These are phyloP conservation scores for Davidsoniella eucalypti DNA, from an alignment of 2,329 filamentous ascomycete species.

Conservation along the genomic window DNA sequence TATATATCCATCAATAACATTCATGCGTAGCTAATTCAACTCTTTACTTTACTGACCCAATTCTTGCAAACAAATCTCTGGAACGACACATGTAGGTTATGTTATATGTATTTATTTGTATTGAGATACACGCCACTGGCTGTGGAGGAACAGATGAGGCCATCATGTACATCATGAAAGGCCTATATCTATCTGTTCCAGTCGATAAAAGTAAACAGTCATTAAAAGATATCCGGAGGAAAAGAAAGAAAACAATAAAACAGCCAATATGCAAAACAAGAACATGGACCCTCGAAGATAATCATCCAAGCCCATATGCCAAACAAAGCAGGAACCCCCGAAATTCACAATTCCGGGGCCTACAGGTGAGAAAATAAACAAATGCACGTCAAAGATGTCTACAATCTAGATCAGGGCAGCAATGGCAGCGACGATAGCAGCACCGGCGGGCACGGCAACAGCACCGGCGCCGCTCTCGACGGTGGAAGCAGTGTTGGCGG, in stretches of 20 bases:
- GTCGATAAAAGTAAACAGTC: too few relatives aligned
- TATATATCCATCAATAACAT: background rate
- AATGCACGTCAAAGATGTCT: background rate
- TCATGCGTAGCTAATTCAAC: background rate
- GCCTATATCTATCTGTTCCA: too few relatives aligned
- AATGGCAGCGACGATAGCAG: slow-evolving; percentile 24
- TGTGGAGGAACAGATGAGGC: too few relatives aligned
- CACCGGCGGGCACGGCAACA: slow-evolving; percentile 21
- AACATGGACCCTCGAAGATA: background rate
- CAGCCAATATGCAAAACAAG: background rate
- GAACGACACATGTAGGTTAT: too few relatives aligned
- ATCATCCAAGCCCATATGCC: background rate
- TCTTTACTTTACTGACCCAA: too few relatives aligned
- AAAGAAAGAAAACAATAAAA: background rate
- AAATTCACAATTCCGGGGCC: background rate
- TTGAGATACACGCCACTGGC: too few relatives aligned
- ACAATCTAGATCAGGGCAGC: slow-evolving; percentile 22
- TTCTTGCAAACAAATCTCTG: too few relatives aligned
- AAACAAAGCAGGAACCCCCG: background rate
- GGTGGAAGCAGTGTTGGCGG: slow-evolving; percentile 16
- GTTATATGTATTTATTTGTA: too few relatives aligned
- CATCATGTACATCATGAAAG: too few relatives aligned
- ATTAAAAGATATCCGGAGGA: too few relatives aligned
- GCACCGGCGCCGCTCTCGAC: slow-evolving; percentile 19
- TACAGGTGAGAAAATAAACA: background rate